phyloP scores from a whole-genome alignment of 495 filamentous ascomycete genomes.

The Trichoderma reesei region DNA sequence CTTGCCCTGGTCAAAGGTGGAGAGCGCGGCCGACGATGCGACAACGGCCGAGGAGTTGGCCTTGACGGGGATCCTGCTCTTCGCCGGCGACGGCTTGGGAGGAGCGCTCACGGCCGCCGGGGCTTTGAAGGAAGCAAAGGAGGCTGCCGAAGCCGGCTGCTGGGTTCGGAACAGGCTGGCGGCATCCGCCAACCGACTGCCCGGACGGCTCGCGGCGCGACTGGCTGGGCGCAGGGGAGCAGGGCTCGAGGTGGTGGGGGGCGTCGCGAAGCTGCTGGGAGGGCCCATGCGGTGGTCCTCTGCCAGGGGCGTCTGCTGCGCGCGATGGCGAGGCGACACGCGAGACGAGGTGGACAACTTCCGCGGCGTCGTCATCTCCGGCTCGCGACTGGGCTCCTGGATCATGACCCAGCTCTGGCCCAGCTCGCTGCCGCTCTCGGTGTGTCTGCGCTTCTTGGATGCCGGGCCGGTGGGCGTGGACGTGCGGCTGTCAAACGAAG shows the following conservation, averaged over 20 bases:
- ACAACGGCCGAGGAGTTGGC: conserved; percentile 25
- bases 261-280: neutral
- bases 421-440: conserved; percentile 43
- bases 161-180: neutral
- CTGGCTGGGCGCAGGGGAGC: neutral
- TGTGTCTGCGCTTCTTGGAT: conserved; percentile 39
- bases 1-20: neutral
- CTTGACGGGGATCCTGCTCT: conserved; percentile 34
- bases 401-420: conserved; percentile 70
- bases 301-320: neutral
- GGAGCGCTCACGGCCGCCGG: conserved; percentile 12
- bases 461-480: conserved; percentile 33
- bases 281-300: neutral
- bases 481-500: conserved; percentile 24
- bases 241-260: neutral
- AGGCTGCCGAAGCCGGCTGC: conserved; percentile 2
- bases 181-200: neutral
- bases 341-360: neutral
- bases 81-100: conserved; percentile 20
- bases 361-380: conserved; percentile 4
- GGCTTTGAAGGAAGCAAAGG: conserved; percentile 14
- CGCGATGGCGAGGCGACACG: neutral
- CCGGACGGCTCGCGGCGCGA: conserved; percentile 1
- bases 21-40: neutral
- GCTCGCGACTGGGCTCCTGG: conserved; percentile 23